Base-by-base conservation (phyloP, 805 yeast genomes). In the Kregervanrija fluxuum region DNA sequence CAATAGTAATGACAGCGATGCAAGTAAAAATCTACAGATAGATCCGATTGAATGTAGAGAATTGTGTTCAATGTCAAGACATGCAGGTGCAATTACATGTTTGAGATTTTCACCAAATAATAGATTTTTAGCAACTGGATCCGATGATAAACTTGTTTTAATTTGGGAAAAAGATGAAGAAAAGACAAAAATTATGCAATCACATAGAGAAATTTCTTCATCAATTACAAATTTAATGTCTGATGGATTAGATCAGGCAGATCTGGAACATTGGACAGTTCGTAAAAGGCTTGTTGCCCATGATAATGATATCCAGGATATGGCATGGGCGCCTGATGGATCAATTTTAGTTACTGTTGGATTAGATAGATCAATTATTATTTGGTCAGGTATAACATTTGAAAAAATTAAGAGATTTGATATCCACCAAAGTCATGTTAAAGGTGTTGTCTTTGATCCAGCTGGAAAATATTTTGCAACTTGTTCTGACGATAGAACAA, bases 381-480 rank as follows among this genome's bases (percentile, higher is more conserved):
- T 93, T 11, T 93, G 98, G 97, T 86, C 82, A 57, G 98, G 96
- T 3, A 67, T 79, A 2, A 91, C 96, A 0, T 89, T 93, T 70
- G 95, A 93, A 65, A 77, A 87, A 51, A 78, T 91, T 45, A 88
- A 87, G 60, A 69, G 95, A 31, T 85, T 88, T 55, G 97, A 91
- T 57, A 82, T 89, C 16, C 99, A 93, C 62, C 95, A 88, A 59
- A 85, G 95, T 2, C 91, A 86, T 67, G 97, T 93, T 28, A 93
- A 93, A 64, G 98, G 99, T 46, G 86, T 93, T 11, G 91, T 91
- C 1, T 93, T 93, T 64, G 99, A 93, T 61, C 99, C 99, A 0
- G 99, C 99, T 3, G 89, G 89, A 62, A 93, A 93, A 66, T 93
- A 88, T 62, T 93, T 93, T 68, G 97, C 96, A 8, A 91, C 99